phyloP scores from a whole-genome alignment of 805 yeast genomes.

The Nakazawaea pomicola region DNA sequence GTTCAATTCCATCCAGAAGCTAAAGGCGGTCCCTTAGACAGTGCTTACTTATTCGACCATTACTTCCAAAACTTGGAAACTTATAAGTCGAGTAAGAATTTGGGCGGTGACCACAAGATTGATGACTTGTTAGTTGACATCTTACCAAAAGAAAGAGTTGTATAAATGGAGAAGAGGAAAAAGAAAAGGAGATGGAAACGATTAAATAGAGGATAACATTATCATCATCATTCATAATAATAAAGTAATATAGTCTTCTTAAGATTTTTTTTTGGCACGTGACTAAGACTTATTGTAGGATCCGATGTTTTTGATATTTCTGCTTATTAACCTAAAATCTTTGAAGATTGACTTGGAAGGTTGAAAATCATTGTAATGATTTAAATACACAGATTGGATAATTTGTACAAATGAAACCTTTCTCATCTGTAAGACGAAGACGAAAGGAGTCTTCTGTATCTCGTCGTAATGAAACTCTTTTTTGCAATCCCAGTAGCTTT shows the following conservation, averaged over 20 bases:
- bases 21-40: slow-evolving; percentile 97
- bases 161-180: slow-evolving; percentile 23
- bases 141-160: slow-evolving; percentile 61
- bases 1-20: slow-evolving; percentile 99
- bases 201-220: too few species aligned
- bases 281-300: neutral
- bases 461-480: too few species aligned
- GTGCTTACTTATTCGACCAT: slow-evolving; percentile 85
- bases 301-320: neutral
- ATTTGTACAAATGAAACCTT: too few species aligned
- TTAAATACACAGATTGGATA: neutral
- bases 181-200: too few species aligned
- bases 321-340: too few species aligned
- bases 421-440: too few species aligned
- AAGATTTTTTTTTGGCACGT: too few species aligned
- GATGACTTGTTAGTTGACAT: slow-evolving; percentile 52
- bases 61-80: slow-evolving; percentile 66
- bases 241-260: neutral
- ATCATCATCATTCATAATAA: too few species aligned
- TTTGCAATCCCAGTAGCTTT: too few species aligned
- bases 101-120: slow-evolving; percentile 36
- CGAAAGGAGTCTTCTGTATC: too few species aligned
- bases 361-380: too few species aligned
- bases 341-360: too few species aligned
- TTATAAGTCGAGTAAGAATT: slow-evolving; percentile 42